Base-by-base conservation (phyloP, 371 early-diverging fungal genomes). In the Mortierella sp. region DNA sequence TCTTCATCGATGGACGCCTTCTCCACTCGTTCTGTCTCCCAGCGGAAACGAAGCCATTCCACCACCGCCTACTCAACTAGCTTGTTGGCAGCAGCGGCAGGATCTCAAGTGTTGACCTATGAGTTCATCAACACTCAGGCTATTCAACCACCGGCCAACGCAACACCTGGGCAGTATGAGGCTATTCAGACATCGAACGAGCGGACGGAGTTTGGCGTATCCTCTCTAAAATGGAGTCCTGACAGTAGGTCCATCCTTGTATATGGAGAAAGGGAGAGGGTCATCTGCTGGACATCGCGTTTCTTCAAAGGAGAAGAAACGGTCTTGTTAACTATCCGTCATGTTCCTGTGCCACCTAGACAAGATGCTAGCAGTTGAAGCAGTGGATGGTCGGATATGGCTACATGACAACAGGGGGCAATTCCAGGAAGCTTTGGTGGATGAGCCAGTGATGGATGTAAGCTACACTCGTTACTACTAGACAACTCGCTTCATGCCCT, bases 31-130 rank as follows among this genome's bases (percentile, higher is more conserved):
- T 52, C 61, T 3, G 34, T 62, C 43, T 34, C 60, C 24, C 78
- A 76, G 26, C 54, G 78, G 48, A 76, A 76, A 46, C 60, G 78
- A 31, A 76, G 78, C 38, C 65, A 69, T 52, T 76, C 78, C 2
- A 76, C 65, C 7, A 76, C 78, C 0, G 78, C 78, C 18, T 70
- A 65, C 58, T 62, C 70, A 24, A 51, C 58, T 16, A 61, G 67
- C 42, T 59, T 65, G 0, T 54, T 76, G 6, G 78, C 70, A 7
- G 41, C 56, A 19, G 55, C 78, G 2, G 61, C 48, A 0, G 78
- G 66, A 2, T 21, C 50, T 5, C 70, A 69, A 19, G 58, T 76
- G 23, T 27, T 62, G 50, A 65, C 62, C 2, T 69, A 66, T 19
- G 78, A 76, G 14, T 76, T 70, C 31, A 62, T 61, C 49, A 66